Conservation (phyloP, 805 yeast genomes). For the Torulaspora microellipsoides region DNA sequence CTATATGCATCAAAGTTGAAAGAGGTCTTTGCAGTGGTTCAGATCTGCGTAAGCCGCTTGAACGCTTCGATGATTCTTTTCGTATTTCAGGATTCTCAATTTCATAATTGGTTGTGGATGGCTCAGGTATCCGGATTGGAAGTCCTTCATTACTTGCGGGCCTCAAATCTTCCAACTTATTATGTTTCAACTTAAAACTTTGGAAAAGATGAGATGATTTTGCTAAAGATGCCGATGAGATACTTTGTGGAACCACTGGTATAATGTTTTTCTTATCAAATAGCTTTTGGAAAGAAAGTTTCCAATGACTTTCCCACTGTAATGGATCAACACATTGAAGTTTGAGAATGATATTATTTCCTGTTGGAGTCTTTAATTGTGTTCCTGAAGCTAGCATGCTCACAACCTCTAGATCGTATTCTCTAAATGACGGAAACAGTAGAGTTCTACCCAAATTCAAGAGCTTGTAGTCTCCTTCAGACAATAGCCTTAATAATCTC, state of each 20-base stretch:
- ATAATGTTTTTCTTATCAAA: constrained; percentile 13
- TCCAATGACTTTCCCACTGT: constrained; percentile 30
- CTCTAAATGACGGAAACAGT: constrained; percentile 25
- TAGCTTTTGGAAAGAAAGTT: constrained; percentile 13
- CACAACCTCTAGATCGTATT: constrained; percentile 20
- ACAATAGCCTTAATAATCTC: constrained; percentile 12
- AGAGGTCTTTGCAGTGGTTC: constrained; percentile 17
- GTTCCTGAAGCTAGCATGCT: constrained; percentile 9
- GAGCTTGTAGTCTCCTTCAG: constrained; percentile 10
- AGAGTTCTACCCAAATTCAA: constrained; percentile 26
- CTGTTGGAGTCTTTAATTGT: constrained; percentile 20
- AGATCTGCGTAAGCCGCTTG: constrained; percentile 17
- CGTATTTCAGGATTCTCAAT: background rate
- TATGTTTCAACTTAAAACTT: constrained; percentile 17
- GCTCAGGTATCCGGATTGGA: constrained; percentile 11
- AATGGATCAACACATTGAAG: constrained; percentile 22
- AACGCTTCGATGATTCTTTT: background rate
- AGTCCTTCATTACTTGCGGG: constrained; percentile 13
- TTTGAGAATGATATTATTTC: constrained; percentile 19
- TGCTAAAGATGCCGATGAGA: constrained; percentile 11
- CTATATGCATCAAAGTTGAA: constrained; percentile 10
- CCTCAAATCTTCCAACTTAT: constrained; percentile 15
- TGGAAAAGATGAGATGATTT: constrained; percentile 17
- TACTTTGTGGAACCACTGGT: constrained; percentile 4
- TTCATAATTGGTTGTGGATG: background rate